phyloP scores from a whole-genome alignment of 805 yeast genomes.

The Hanseniaspora vineae region DNA sequence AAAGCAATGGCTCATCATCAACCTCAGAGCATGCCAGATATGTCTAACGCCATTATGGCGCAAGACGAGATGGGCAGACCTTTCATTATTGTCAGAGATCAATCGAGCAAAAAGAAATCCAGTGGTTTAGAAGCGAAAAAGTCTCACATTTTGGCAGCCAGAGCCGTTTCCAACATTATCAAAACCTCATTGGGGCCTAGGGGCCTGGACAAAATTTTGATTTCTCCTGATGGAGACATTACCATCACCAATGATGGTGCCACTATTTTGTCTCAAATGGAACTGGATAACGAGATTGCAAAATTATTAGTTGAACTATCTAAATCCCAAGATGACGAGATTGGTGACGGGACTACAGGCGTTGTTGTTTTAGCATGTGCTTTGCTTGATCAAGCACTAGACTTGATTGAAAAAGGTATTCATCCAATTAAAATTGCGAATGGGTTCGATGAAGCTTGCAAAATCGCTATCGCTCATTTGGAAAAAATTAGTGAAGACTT shows the following conservation, averaged over 20 bases:
- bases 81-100: slow-evolving; percentile 90
- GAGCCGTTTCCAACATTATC: slow-evolving; percentile 85
- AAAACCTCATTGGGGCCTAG: slow-evolving; percentile 94
- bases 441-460: slow-evolving; percentile 95
- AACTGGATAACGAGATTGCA: slow-evolving; percentile 90
- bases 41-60: slow-evolving; percentile 96
- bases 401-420: slow-evolving; percentile 89
- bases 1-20: background rate
- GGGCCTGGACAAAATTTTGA: slow-evolving; percentile 93
- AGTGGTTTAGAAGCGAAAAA: slow-evolving; percentile 72
- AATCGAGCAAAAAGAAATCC: slow-evolving; percentile 46
- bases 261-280: slow-evolving; percentile 91
- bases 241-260: slow-evolving; percentile 99
- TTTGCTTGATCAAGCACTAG: slow-evolving; percentile 83
- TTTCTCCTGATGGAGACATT: slow-evolving; percentile 94
- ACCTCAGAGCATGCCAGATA: slow-evolving; percentile 49
- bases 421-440: slow-evolving; percentile 96
- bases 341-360: slow-evolving; percentile 98
- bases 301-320: slow-evolving; percentile 88
- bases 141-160: slow-evolving; percentile 87
- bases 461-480: slow-evolving; percentile 67
- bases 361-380: slow-evolving; percentile 96
- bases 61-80: slow-evolving; percentile 99
- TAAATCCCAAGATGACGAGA: slow-evolving; percentile 92
- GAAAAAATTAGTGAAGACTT: slow-evolving; percentile 58